phyloP scores from a whole-genome alignment of 2,329 filamentous ascomycete genomes.

The Epichloe hybrida region DNA sequence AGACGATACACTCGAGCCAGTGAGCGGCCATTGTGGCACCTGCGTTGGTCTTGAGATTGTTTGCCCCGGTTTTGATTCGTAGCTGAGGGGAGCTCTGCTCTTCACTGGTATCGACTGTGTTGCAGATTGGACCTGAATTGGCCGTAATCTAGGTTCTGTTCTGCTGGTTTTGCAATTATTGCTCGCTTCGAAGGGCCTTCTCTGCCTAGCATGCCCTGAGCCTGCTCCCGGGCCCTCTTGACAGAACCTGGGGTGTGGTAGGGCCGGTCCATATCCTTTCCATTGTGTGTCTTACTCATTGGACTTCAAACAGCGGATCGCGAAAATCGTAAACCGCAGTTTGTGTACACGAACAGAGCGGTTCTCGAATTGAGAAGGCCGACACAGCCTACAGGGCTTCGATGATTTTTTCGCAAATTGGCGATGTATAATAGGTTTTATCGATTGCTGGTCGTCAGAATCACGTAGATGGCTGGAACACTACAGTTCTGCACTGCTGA shows the following conservation, averaged over 20 bases:
- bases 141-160: background rate
- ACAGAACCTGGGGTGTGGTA: conserved; percentile 33
- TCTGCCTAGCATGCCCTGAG: conserved; percentile 25
- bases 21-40: conserved; percentile 41
- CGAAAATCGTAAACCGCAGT: background rate
- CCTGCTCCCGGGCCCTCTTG: conserved; percentile 40
- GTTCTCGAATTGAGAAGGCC: background rate
- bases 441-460: background rate
- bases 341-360: background rate
- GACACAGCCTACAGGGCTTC: background rate
- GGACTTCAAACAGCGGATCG: conserved; percentile 12
- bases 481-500: conserved; percentile 2
- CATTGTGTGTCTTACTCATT: conserved; percentile 45
- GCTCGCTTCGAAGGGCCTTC: conserved; percentile 9
- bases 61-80: conserved; percentile 11
- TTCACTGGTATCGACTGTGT: conserved; percentile 9
- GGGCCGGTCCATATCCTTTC: conserved; percentile 35
- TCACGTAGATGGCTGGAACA: background rate
- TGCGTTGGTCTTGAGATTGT: conserved; percentile 39
- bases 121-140: background rate
- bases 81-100: conserved; percentile 9
- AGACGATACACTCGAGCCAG: conserved; percentile 24
- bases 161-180: conserved; percentile 4
- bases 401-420: conserved; percentile 7
- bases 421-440: background rate